Conservation (phyloP, 2,329 filamentous ascomycete genomes). For the Emergomyces africanus region DNA sequence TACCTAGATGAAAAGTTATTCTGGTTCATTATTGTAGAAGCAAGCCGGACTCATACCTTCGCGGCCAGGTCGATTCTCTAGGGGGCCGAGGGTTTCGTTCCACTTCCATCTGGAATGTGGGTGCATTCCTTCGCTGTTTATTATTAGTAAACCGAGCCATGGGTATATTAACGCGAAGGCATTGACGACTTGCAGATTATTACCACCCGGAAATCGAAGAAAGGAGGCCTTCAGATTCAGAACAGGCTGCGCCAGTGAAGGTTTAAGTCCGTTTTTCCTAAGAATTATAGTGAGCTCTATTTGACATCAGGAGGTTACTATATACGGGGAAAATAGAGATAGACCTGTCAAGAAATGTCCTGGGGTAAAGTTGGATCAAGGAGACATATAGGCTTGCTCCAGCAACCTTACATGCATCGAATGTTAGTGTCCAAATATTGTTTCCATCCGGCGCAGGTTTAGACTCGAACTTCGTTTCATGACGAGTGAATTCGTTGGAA, state of each 20-base stretch:
- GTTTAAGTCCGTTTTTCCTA: too few relatives aligned
- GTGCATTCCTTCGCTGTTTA: slow-evolving; percentile 15
- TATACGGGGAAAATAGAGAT: too few relatives aligned
- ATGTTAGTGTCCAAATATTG: slow-evolving; percentile 45
- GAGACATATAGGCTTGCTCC: slow-evolving; percentile 35
- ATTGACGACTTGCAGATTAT: slow-evolving; percentile 19
- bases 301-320: too few relatives aligned
- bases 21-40: neutral
- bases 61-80: slow-evolving; percentile 39
- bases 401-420: slow-evolving; percentile 33
- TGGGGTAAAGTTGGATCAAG: too few relatives aligned
- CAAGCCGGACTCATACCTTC: slow-evolving; percentile 21
- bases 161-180: neutral
- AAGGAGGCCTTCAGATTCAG: too few relatives aligned
- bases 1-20: neutral
- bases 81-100: slow-evolving; percentile 31
- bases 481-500: slow-evolving; percentile 11
- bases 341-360: too few relatives aligned
- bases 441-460: slow-evolving; percentile 25
- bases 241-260: too few relatives aligned
- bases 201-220: too few relatives aligned
- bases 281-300: too few relatives aligned
- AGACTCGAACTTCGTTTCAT: slow-evolving; percentile 15
- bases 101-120: slow-evolving; percentile 25
- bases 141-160: neutral